Percentiles rank a stretch among this genome's conserved stretches.
Evolutionary conservation across 2,329 filamentous ascomycete species (phyloP).

Genomic region (Ophiostoma sp.): DNA sequence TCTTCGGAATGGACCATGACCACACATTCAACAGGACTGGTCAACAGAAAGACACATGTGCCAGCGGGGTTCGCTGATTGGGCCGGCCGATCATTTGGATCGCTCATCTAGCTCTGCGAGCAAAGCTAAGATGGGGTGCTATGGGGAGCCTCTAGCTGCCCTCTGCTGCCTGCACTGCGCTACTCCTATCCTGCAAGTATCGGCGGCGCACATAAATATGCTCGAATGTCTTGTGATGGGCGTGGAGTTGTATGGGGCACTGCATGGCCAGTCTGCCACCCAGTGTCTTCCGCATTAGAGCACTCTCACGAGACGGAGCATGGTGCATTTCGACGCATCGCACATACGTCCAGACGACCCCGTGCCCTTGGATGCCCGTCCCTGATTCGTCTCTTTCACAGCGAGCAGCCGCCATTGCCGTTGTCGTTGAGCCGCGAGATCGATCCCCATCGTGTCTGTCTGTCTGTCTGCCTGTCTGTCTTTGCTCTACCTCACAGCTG

Average conservation of each 20-base stretch:
- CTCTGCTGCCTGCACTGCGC: neutral
- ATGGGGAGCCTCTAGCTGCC: neutral
- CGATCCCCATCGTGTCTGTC: neutral
- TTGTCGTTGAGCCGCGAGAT: neutral
- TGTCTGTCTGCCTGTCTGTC: no score
- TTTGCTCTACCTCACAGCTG: no score
- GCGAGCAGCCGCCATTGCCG: neutral
- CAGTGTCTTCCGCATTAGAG: neutral
- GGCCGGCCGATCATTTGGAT: constrained; percentile 9
- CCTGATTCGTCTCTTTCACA: neutral
- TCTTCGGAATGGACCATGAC: neutral
- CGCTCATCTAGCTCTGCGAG: neutral
- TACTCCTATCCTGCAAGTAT: no score
- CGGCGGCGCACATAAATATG: no score
- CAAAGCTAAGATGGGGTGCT: neutral
- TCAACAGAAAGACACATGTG: constrained; percentile 18
- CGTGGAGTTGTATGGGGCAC: constrained; percentile 4
- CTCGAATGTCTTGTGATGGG: neutral
- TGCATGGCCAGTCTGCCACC: neutral
- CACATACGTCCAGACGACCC: no score
- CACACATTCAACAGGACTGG: neutral
- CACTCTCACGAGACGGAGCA: neutral
- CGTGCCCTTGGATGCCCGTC: neutral
- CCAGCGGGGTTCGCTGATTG: constrained; percentile 20
- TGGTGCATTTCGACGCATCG: neutral